Evolutionary conservation across 352 stramenopile species (phyloP), one percentile per base, ranked within the genome.

Genomic region (Phytophthora pseudosyringae): DNA sequence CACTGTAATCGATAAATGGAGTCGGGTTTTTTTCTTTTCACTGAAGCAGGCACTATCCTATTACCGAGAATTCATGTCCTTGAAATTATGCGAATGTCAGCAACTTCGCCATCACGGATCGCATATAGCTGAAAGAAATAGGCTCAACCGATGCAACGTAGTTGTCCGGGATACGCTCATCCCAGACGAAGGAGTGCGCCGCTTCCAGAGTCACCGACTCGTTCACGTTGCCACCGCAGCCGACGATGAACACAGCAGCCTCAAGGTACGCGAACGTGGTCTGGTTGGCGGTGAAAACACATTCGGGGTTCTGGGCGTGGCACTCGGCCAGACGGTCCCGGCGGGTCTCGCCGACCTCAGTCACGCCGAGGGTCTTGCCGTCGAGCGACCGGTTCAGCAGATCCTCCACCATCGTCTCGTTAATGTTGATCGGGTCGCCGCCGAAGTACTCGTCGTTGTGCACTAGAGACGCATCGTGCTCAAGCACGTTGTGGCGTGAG

Each of bases 401-500:
- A 45, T 71, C 47, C 1, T 71, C 25, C 40, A 46, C 40, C 40
- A 46, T 1, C 40, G 61, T 71, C 25, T 62, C 44, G 45, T 75
- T 68, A 6, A 49, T 32, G 40, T 60, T 61, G 15, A 69, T 57
- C 39, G 67, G 67, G 53, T 75, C 62, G 0, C 47, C 47, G 7
- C 67, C 61, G 8, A 65, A 75, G 36, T 69, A 75, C 13, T 46
- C 62, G 16, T 75, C 67, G 12, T 56, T 49, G 56, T 67, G 67
- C 18, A 68, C 67, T 26, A 74, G 54, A 3, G 67, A 74, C 52
- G 73, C 71, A 51, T 89, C 80, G 59, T 89, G 76, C 50, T 89
- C 80, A 35, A 78, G 49, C 11, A 70, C 51, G 57, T 83, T 77
- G 71, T 90, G 78, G 0, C 45, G 55, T 7, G 33, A 67, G 21